Conservation (phyloP, 352 stramenopile genomes). For the Phytophthora rubi region DNA sequence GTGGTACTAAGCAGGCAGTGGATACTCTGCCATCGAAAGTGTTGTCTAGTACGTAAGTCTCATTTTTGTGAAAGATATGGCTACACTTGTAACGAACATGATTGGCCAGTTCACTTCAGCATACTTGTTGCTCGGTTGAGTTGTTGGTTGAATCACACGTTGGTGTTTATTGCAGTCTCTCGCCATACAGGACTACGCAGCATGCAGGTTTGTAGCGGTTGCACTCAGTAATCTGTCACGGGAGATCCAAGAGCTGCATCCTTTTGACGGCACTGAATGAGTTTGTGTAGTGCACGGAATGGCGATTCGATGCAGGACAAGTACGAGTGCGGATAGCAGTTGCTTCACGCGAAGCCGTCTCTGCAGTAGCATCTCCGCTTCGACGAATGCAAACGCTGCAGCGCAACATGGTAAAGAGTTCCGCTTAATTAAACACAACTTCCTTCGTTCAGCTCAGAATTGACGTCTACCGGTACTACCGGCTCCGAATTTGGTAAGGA, state of each 20-base stretch:
- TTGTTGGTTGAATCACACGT: background rate
- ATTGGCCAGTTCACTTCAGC: constrained; percentile 25
- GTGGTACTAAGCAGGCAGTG: constrained; percentile 29
- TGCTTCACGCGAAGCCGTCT: too few relatives aligned
- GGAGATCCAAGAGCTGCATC: background rate
- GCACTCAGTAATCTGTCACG: background rate
- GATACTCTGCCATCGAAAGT: background rate
- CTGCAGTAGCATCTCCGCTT: too few relatives aligned
- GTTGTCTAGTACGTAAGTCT: background rate
- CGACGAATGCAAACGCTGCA: too few relatives aligned
- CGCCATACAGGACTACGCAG: background rate
- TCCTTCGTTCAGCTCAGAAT: too few relatives aligned
- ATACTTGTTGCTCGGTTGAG: background rate
- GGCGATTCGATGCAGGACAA: background rate
- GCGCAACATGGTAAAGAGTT: too few relatives aligned
- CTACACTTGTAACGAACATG: background rate
- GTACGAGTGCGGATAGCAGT: background rate
- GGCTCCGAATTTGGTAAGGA: background rate
- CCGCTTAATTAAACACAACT: too few relatives aligned
- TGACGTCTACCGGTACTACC: background rate
- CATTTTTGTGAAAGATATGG: background rate
- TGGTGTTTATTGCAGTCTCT: background rate
- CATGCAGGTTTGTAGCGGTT: background rate
- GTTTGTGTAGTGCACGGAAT: background rate
- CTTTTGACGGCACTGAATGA: background rate